A percentile compares a stretch with the other conserved stretches of the same genome.
phyloP scores from a whole-genome alignment of 169 alveolate species.

The Theileria annulata region DNA sequence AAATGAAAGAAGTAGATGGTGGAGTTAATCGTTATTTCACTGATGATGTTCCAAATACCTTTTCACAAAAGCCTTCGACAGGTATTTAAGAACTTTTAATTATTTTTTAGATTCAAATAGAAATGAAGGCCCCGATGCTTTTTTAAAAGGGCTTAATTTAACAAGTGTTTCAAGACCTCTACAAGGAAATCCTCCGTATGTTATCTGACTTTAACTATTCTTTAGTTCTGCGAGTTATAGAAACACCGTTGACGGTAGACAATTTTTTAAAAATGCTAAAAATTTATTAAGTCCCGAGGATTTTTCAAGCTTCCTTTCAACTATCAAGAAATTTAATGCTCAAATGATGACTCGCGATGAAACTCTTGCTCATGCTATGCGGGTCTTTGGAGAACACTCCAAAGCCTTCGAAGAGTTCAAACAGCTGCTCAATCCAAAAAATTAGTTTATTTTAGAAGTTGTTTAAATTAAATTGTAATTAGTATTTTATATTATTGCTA shows the following conservation, averaged over 20 bases:
- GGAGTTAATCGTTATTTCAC: conserved; percentile 29
- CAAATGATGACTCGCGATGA: conserved; percentile 83
- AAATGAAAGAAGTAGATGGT: conserved; percentile 66
- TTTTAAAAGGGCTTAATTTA: conserved; percentile 16
- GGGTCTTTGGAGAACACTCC: conserved; percentile 63
- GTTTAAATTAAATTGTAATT: background rate
- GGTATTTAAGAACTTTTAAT: conserved; percentile 8
- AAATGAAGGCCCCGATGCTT: conserved; percentile 25
- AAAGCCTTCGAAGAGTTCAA: conserved; percentile 52
- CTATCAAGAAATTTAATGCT: conserved; percentile 81
- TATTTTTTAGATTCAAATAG: background rate
- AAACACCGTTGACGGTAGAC: conserved; percentile 54
- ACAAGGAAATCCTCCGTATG: conserved; percentile 2
- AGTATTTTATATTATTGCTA: background rate
- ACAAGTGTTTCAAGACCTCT: conserved; percentile 1
- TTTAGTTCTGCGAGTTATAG: conserved; percentile 24
- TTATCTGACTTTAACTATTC: background rate
- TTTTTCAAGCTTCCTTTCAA: conserved; percentile 75
- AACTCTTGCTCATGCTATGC: conserved; percentile 69
- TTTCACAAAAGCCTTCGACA: conserved; percentile 35
- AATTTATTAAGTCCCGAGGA: conserved; percentile 76
- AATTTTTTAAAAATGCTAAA: conserved; percentile 73
- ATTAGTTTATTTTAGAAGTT: background rate
- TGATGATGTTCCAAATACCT: conserved; percentile 47
- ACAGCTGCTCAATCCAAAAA: conserved; percentile 25